A percentile compares a stretch with the other conserved stretches of the same genome.
Conservation (phyloP, 257 asterid species). For the Solanum neorickii region DNA sequence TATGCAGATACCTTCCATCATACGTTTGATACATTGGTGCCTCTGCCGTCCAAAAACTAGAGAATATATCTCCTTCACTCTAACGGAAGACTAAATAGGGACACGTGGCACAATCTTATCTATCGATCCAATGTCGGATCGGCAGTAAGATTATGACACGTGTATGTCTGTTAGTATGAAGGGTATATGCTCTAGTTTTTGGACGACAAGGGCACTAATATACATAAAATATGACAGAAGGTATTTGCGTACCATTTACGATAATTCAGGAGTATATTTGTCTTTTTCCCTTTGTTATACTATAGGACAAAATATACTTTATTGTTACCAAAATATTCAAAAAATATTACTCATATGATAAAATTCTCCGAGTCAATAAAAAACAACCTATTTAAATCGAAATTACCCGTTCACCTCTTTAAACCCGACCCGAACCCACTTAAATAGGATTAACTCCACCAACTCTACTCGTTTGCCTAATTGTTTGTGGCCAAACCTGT, state of each 20-base stretch:
- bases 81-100: no score
- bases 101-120: no score
- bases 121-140: no score
- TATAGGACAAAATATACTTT: background rate
- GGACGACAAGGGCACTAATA: rapidly evolving
- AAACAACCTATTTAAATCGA: background rate
- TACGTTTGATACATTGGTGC: no score
- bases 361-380: background rate
- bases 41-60: no score
- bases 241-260: no score
- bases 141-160: no score
- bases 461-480: conserved; percentile 94
- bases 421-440: background rate
- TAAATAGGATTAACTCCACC: conserved; percentile 82
- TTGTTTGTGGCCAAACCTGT: conserved; percentile 91
- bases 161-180: no score
- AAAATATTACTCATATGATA: background rate
- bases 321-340: background rate
- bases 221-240: rapidly evolving
- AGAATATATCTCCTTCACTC: no score
- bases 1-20: rapidly evolving
- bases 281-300: background rate
- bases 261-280: rapidly evolving
- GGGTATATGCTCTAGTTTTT: no score
- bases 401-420: background rate